These are phyloP conservation scores for Boletus edulis DNA, from an alignment of 768 basidiomycete genomes.

Conservation along the genomic window DNA sequence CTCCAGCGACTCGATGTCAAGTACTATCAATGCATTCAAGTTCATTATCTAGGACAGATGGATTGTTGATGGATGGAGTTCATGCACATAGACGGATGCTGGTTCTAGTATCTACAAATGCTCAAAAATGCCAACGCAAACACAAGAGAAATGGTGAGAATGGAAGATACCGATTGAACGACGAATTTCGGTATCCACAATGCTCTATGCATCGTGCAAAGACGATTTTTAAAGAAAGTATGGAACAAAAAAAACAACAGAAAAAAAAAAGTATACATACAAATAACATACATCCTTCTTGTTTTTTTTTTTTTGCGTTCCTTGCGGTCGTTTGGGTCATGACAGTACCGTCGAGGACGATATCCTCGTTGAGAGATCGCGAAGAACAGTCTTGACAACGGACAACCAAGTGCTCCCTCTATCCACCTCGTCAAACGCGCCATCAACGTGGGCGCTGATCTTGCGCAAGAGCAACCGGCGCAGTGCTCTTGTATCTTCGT, in stretches of 20 bases:
- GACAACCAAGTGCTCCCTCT: constrained; percentile 56
- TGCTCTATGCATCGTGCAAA: constrained; percentile 1
- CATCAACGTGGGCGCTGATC: constrained; percentile 54
- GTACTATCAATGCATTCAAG: constrained; percentile 8
- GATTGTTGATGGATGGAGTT: background rate
- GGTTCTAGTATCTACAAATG: constrained; percentile 18
- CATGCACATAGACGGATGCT: constrained; percentile 9
- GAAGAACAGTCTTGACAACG: constrained; percentile 62
- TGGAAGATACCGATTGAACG: background rate
- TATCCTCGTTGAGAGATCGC: constrained; percentile 43
- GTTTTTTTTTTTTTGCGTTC: background rate
- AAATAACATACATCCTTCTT: constrained; percentile 30
- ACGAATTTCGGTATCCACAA: constrained; percentile 3
- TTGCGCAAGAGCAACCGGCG: constrained; percentile 66
- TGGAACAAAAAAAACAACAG: background rate
- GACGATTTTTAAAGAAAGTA: constrained; percentile 2
- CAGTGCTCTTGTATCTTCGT: constrained; percentile 60
- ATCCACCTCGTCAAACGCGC: constrained; percentile 64
- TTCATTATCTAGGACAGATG: constrained; percentile 6
- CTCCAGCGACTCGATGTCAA: no score
- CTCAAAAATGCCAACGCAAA: constrained; percentile 6
- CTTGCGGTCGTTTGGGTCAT: constrained; percentile 9
- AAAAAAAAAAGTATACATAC: constrained; percentile 28
- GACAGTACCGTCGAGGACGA: constrained; percentile 3
- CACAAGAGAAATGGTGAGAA: background rate